Evolutionary conservation across 2,329 filamentous ascomycete genomes (phyloP).

Genomic region (Dactylellina parvicollis): DNA sequence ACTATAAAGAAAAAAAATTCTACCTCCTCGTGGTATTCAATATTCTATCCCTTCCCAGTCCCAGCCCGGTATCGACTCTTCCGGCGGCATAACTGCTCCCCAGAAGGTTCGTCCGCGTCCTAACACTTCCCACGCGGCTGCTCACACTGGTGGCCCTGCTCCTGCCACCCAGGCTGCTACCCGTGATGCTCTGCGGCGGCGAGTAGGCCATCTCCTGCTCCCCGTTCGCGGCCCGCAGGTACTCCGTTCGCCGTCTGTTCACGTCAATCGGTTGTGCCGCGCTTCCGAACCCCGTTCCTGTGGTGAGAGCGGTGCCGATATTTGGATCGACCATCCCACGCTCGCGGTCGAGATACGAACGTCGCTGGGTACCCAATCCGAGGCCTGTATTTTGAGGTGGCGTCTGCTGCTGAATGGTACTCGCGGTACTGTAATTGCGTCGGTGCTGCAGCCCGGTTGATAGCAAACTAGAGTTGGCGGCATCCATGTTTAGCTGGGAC

Average conservation of each 20-base stretch:
- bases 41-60: slow-evolving; percentile 37
- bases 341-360: slow-evolving; percentile 42
- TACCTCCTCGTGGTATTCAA: slow-evolving; percentile 46
- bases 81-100: slow-evolving; percentile 35
- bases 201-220: slow-evolving; percentile 46
- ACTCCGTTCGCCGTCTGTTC: slow-evolving; percentile 38
- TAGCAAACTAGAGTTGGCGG: slow-evolving; percentile 12
- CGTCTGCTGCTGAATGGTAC: slow-evolving; percentile 14
- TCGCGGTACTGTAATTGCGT: slow-evolving; percentile 42
- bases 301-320: slow-evolving; percentile 40
- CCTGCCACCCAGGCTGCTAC: slow-evolving; percentile 12
- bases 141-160: slow-evolving; percentile 33
- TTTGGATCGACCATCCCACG: slow-evolving; percentile 26
- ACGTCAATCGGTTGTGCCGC: slow-evolving; percentile 46
- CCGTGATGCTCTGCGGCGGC: slow-evolving; percentile 25
- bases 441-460: slow-evolving; percentile 38
- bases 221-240: slow-evolving; percentile 33
- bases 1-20: not conserved
- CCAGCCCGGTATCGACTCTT: slow-evolving; percentile 36
- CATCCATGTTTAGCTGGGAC: slow-evolving; percentile 19
- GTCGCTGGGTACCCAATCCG: slow-evolving; percentile 21
- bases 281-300: slow-evolving; percentile 24
- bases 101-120: slow-evolving; percentile 40
- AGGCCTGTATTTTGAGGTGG: slow-evolving; percentile 26
- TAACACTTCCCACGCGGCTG: slow-evolving; percentile 38